A percentile compares a stretch with the other conserved stretches of the same genome.
These are phyloP conservation scores for Linnemannia schmuckeri DNA, from an alignment of 192 early-diverging fungal genomes.

Conservation along the genomic window DNA sequence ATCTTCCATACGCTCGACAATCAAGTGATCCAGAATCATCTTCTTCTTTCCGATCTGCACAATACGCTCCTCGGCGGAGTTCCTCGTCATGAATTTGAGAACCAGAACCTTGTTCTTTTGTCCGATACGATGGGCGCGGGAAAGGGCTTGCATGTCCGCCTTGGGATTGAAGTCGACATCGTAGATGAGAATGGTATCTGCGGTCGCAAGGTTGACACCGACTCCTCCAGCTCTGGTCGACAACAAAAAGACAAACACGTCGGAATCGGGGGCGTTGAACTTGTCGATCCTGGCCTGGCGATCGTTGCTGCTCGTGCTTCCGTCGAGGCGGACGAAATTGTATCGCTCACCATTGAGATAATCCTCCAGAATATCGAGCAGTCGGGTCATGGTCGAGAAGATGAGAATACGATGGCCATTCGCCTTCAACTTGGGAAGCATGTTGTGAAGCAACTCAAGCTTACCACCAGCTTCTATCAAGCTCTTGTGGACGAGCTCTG, in stretches of 20 bases:
- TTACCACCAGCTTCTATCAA: conserved; percentile 79
- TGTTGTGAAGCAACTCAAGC: conserved; percentile 71
- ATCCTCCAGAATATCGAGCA: conserved; percentile 86
- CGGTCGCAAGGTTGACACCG: conserved; percentile 79
- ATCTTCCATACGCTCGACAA: conserved; percentile 80
- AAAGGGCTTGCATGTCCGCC: conserved; percentile 78
- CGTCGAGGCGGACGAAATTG: conserved; percentile 76
- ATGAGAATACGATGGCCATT: conserved; percentile 78
- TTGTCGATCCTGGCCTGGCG: conserved; percentile 71
- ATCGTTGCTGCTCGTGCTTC: conserved; percentile 61
- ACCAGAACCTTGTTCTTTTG: conserved; percentile 76
- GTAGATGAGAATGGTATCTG: conserved; percentile 82
- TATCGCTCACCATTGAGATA: conserved; percentile 69
- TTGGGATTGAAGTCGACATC: conserved; percentile 85
- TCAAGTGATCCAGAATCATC: conserved; percentile 80
- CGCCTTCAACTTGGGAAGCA: conserved; percentile 74
- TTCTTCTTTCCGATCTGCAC: conserved; percentile 82
- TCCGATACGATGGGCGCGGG: conserved; percentile 81
- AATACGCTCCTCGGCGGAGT: conserved; percentile 79
- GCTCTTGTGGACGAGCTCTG: conserved; percentile 58
- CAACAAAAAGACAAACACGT: conserved; percentile 75
- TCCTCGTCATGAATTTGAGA: conserved; percentile 73
- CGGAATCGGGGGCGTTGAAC: conserved; percentile 74
- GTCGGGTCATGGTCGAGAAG: conserved; percentile 89
- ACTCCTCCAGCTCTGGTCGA: conserved; percentile 84